Evolutionary conservation across 441 rosid genomes (phyloP).

Genomic region (Populus hybrid): DNA sequence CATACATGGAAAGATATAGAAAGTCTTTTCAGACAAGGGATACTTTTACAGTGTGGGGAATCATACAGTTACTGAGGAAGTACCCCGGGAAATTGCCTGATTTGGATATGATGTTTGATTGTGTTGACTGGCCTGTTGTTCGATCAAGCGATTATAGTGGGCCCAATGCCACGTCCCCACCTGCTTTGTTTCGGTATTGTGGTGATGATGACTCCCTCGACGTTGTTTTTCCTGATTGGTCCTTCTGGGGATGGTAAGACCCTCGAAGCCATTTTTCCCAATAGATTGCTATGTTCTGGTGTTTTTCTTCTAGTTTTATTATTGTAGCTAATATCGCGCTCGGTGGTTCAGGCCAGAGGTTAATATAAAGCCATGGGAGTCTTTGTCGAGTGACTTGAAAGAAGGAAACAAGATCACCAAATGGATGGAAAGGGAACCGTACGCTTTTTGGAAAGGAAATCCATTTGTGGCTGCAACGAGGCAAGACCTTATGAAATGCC

Average conservation of each 20-base stretch:
- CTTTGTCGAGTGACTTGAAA: conserved; percentile 37
- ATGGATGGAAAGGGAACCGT: conserved; percentile 58
- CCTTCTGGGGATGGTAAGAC: conserved; percentile 72
- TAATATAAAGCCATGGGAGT: conserved; percentile 55
- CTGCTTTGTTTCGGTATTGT: conserved; percentile 65
- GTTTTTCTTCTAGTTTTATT: no score
- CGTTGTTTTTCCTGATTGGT: conserved; percentile 74
- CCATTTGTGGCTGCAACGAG: conserved; percentile 48
- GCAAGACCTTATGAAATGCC: conserved; percentile 57
- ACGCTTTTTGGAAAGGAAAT: conserved; percentile 75
- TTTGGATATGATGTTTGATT: conserved; percentile 67
- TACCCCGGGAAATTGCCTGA: conserved; percentile 63
- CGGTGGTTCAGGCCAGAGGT: conserved; percentile 48
- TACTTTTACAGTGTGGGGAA: conserved; percentile 66
- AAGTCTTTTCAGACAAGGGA: conserved; percentile 56
- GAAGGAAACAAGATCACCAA: conserved; percentile 46
- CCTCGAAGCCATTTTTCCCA: background rate
- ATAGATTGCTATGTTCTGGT: no score
- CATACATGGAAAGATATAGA: conserved; percentile 42
- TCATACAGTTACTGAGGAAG: conserved; percentile 53
- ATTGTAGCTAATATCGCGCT: background rate
- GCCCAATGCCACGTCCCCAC: conserved; percentile 40
- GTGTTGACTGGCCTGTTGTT: conserved; percentile 67
- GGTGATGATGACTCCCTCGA: conserved; percentile 47
- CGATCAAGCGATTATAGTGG: conserved; percentile 21